Evolutionary conservation across 2,329 filamentous ascomycete species (phyloP), one percentile per base, ranked within the genome.

Genomic region (Neofusicoccum sp.): DNA sequence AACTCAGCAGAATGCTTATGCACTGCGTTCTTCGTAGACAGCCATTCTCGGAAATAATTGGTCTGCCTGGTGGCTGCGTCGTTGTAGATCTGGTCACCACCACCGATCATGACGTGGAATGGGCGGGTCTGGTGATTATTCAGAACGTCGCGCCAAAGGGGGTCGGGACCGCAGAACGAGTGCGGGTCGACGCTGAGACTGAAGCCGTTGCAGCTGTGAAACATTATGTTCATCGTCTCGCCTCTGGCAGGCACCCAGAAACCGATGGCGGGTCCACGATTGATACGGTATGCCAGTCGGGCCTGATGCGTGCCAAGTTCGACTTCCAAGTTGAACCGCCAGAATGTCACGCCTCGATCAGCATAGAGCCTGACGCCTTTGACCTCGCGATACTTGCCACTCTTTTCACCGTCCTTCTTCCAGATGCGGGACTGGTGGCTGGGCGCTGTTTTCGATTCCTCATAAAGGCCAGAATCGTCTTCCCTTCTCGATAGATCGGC

Each of bases 81-180:
- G 67, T 96, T 98, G 78, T 97, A 99, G 63, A 99, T 89, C 75
- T 99, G 95, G 70, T 98, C 93, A 61, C 95, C 95, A 49, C 95
- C 96, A 36, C 95, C 96, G 66, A 99, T 84, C 95, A 99, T 99
- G 59, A 96, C 92, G 74, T 99, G 96, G 78, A 98, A 99, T 2
- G 95, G 95, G 57, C 87, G 86, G 43, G 88, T 90, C 74, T 96
- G 93, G 71, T 99, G 95, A 81, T 77, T 90, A 73, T 97, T 97
- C 63, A 98, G 80, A 5, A 98, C 91, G 72, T 99, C 95, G 60
- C 93, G 88, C 95, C 96, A 99, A 76, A 99, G 83, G 1, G 95
- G 95, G 75, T 99, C 95, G 0, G 96, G 95, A 0, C 95, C 95
- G 70, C 89, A 95, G 72, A 97, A 89, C 47, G 87, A 82, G 70